A percentile compares a stretch with the other conserved stretches of the same genome.
phyloP scores from a whole-genome alignment of 1,284 basidiomycete species.

The Mycena citricolor region DNA sequence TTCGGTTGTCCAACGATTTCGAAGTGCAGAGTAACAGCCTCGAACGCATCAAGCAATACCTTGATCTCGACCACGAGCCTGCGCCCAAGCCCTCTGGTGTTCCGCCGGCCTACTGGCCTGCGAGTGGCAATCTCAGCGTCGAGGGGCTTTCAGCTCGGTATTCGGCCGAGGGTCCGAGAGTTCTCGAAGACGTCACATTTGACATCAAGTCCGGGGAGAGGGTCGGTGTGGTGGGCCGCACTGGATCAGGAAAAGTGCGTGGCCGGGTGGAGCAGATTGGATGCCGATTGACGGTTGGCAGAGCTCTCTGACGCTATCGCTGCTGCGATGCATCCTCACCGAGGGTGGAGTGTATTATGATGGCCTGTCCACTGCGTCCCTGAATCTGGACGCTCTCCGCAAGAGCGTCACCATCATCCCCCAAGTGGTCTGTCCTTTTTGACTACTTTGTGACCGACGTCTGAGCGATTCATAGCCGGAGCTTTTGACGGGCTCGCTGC shows the following conservation, averaged over 20 bases:
- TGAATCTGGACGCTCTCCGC: constrained; percentile 69
- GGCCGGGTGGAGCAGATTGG: background rate
- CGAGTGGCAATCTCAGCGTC: constrained; percentile 56
- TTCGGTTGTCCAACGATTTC: constrained; percentile 14
- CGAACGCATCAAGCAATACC: constrained; percentile 18
- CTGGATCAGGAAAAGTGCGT: constrained; percentile 57
- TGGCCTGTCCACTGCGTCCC: constrained; percentile 38
- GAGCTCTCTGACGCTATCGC: constrained; percentile 49
- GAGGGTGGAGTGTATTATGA: constrained; percentile 61
- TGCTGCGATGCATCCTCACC: constrained; percentile 57
- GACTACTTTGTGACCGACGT: constrained; percentile 37
- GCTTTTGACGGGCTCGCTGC: constrained; percentile 56
- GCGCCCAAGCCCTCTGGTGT: constrained; percentile 29
- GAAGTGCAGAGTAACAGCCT: constrained; percentile 21
- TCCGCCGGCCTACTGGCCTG: constrained; percentile 70
- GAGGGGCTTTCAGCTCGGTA: constrained; percentile 51
- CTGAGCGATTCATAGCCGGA: constrained; percentile 52
- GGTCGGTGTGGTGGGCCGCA: constrained; percentile 59
- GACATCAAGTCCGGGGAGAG: constrained; percentile 47
- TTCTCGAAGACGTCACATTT: constrained; percentile 46
- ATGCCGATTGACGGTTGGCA: constrained; percentile 27
- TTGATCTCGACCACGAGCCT: constrained; percentile 19
- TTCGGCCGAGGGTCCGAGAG: constrained; percentile 39
- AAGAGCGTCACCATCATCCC: constrained; percentile 64
- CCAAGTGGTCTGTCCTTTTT: constrained; percentile 39